These are phyloP conservation scores for Speleostelium caveatum DNA, from an alignment of 78 protist species.

Conservation along the genomic window DNA sequence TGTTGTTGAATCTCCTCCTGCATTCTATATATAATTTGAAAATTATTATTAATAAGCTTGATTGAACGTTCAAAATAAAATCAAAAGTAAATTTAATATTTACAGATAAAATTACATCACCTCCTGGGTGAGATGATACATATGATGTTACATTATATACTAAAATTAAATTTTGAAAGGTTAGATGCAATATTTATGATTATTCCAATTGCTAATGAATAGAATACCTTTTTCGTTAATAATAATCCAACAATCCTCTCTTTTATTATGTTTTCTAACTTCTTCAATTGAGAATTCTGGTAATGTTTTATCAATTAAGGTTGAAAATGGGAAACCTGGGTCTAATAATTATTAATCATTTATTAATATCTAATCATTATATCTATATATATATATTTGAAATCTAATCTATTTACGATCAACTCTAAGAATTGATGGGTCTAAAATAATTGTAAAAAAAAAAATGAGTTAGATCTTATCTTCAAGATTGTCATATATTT, in stretches of 20 bases:
- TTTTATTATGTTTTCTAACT: slow-evolving; percentile 87
- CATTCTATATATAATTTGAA: slow-evolving; percentile 43
- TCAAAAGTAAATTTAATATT: not conserved
- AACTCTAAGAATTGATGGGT: slow-evolving; percentile 11
- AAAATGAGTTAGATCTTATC: too few species aligned
- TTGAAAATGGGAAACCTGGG: slow-evolving; percentile 76
- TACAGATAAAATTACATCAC: slow-evolving; percentile 75
- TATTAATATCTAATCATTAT: not conserved
- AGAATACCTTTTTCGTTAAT: slow-evolving; percentile 76
- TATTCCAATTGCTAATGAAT: not conserved
- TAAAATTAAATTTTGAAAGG: not conserved
- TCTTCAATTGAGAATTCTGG: slow-evolving; percentile 84
- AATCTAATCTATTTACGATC: slow-evolving; percentile 32
- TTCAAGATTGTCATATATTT: too few species aligned
- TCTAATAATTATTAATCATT: not conserved
- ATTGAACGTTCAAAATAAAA: not conserved
- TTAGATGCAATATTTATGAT: not conserved
- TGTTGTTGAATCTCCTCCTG: slow-evolving; percentile 62
- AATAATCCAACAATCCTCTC: slow-evolving; percentile 89
- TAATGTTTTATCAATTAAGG: slow-evolving; percentile 28
- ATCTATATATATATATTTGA: not conserved
- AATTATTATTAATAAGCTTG: too few species aligned
- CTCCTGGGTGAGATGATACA: slow-evolving; percentile 88
- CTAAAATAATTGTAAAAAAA: slow-evolving; percentile 6
- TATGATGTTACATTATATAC: slow-evolving; percentile 84